These are phyloP conservation scores for Alternaria gansuensis DNA, from an alignment of 2,329 filamentous ascomycete species.

Conservation along the genomic window DNA sequence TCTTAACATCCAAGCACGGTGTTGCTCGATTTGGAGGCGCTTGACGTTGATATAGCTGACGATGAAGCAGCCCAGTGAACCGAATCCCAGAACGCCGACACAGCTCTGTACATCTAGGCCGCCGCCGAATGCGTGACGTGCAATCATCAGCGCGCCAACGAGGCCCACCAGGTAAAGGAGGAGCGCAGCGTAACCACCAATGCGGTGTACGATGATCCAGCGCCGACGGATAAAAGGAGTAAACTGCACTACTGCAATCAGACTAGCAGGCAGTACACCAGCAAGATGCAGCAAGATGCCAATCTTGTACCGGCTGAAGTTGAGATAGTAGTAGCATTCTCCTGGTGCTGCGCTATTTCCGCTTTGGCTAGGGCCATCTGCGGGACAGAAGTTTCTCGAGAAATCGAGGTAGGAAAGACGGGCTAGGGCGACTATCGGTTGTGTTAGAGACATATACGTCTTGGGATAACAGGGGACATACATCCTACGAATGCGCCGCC, in stretches of 20 bases:
- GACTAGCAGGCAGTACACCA: slow-evolving; percentile 51
- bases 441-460: slow-evolving; percentile 17
- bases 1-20: slow-evolving; percentile 46
- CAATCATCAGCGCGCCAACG: slow-evolving; percentile 64
- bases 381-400: slow-evolving; percentile 40
- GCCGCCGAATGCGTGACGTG: slow-evolving; percentile 64
- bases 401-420: slow-evolving; percentile 62
- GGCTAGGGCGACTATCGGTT: slow-evolving; percentile 54
- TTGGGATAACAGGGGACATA: slow-evolving; percentile 7
- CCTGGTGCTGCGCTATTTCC: slow-evolving; percentile 49
- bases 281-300: slow-evolving; percentile 58
- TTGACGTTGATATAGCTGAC: slow-evolving; percentile 67
- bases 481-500: slow-evolving; percentile 32
- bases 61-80: slow-evolving; percentile 56
- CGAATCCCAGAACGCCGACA: slow-evolving; percentile 57
- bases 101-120: slow-evolving; percentile 60
- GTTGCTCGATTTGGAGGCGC: slow-evolving; percentile 62
- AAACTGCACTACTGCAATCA: slow-evolving; percentile 57
- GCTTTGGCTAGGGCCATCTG: slow-evolving; percentile 8
- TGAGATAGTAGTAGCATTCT: slow-evolving; percentile 57
- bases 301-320: slow-evolving; percentile 43
- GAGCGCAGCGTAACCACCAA: slow-evolving; percentile 67
- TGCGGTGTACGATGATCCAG: slow-evolving; percentile 64
- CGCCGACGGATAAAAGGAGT: slow-evolving; percentile 58
- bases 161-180: slow-evolving; percentile 59